Conservation (phyloP, 2,329 filamentous ascomycete genomes). For the Diaporthe aspalathi region DNA sequence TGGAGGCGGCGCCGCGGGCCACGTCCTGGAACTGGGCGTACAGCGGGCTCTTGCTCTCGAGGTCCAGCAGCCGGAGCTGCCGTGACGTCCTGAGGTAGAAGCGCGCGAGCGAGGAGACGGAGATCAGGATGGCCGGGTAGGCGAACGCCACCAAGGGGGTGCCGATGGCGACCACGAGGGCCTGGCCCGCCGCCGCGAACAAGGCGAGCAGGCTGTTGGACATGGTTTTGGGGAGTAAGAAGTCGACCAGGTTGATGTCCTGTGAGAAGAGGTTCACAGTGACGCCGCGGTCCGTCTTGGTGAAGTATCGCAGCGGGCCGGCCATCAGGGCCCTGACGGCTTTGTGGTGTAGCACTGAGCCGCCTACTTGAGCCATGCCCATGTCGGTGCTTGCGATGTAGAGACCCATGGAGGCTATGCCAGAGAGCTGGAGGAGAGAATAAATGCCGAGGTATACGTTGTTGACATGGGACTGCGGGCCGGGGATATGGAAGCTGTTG, state of each 20-base stretch:
- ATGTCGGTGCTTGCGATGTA: slow-evolving; percentile 41
- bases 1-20: slow-evolving; percentile 58
- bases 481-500: slow-evolving; percentile 30
- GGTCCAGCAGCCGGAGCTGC: slow-evolving; percentile 59
- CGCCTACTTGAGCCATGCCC: slow-evolving; percentile 42
- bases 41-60: slow-evolving; percentile 48
- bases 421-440: slow-evolving; percentile 42
- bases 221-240: slow-evolving; percentile 39
- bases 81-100: slow-evolving; percentile 60
- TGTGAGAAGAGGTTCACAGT: slow-evolving; percentile 56
- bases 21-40: slow-evolving; percentile 59
- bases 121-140: slow-evolving; percentile 52
- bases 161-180: slow-evolving; percentile 53
- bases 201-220: slow-evolving; percentile 43
- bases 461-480: slow-evolving; percentile 38
- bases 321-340: slow-evolving; percentile 49
- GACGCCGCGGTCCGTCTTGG: slow-evolving; percentile 50
- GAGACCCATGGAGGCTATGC: slow-evolving; percentile 41
- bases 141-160: slow-evolving; percentile 49
- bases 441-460: slow-evolving; percentile 48
- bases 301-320: slow-evolving; percentile 50
- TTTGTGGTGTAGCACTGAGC: slow-evolving; percentile 45
- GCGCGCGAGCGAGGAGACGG: slow-evolving; percentile 54
- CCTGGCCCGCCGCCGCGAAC: slow-evolving; percentile 46
- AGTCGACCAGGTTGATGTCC: slow-evolving; percentile 44